Evolutionary conservation across 176 grass and related monocot species (phyloP).

Genomic region (Ensete ventricosum): DNA sequence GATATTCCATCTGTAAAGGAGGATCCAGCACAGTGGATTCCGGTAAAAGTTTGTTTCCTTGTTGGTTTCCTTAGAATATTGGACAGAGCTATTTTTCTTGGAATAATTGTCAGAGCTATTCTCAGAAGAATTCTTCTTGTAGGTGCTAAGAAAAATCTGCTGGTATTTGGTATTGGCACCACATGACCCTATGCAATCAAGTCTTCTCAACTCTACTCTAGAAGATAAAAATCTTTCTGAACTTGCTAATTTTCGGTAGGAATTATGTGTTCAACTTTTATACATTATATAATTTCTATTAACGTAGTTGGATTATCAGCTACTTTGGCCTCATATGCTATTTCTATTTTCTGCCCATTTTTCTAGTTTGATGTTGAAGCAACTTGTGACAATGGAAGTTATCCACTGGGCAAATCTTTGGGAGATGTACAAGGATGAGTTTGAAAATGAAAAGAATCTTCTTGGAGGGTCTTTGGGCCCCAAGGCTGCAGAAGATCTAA

Average conservation of each 20-base stretch:
- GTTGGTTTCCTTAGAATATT: neutral
- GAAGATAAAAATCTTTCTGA: slow-evolving; percentile 95
- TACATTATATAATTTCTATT: neutral
- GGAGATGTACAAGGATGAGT: slow-evolving; percentile 65
- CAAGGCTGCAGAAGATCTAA: slow-evolving; percentile 78
- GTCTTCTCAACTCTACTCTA: slow-evolving; percentile 78
- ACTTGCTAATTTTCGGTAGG: slow-evolving; percentile 75
- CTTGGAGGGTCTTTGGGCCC: slow-evolving; percentile 59
- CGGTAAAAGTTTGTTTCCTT: slow-evolving; percentile 33
- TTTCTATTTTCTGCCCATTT: neutral
- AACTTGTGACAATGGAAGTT: slow-evolving; percentile 94
- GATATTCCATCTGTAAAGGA: slow-evolving; percentile 87
- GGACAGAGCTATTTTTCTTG: neutral
- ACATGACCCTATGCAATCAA: slow-evolving; percentile 90
- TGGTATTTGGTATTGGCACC: slow-evolving; percentile 82
- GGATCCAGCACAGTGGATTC: slow-evolving; percentile 70
- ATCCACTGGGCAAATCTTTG: slow-evolving; percentile 81
- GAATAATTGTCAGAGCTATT: neutral
- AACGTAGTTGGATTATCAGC: neutral
- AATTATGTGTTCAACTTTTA: neutral
- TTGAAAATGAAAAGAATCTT: slow-evolving; percentile 74
- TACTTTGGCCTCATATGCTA: neutral
- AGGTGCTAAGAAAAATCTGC: slow-evolving; percentile 95
- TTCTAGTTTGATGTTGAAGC: slow-evolving; percentile 62
- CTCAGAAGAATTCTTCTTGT: slow-evolving; percentile 8